Percentiles rank a stretch among this genome's conserved stretches.
Conservation (phyloP, 805 yeast genomes). For the Cyberlindnera xishuangbannaensis region DNA sequence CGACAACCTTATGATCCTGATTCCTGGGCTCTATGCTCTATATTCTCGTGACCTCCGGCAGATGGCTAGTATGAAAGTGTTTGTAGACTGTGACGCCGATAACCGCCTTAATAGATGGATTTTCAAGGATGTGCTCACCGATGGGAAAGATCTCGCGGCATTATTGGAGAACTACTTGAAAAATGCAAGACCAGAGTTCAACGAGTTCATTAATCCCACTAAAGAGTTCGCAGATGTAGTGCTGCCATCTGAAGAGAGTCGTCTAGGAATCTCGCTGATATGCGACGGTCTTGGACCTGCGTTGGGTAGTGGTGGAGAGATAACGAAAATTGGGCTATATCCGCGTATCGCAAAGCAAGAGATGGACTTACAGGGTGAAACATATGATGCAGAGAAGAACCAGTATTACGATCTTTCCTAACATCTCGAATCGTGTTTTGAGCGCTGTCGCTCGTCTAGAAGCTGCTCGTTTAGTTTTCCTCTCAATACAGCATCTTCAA, state of each 20-base stretch:
- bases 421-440: constrained; percentile 26
- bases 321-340: constrained; percentile 5
- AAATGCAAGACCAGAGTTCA: constrained; percentile 60
- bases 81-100: constrained; percentile 81
- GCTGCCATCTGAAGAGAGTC: constrained; percentile 64
- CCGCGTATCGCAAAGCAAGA: constrained; percentile 15
- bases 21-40: constrained; percentile 79
- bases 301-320: constrained; percentile 1
- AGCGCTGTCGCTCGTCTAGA: constrained; percentile 25
- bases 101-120: constrained; percentile 79
- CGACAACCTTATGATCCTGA: constrained; percentile 38
- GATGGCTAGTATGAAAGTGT: constrained; percentile 60
- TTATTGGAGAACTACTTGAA: constrained; percentile 43
- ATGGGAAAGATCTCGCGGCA: constrained; percentile 20
- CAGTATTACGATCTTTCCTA: constrained; percentile 35
- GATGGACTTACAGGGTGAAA: constrained; percentile 28
- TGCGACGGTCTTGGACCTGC: constrained; percentile 51
- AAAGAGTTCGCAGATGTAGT: constrained; percentile 70
- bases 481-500: constrained; percentile 14
- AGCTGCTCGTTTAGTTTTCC: constrained; percentile 35
- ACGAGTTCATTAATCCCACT: constrained; percentile 58
- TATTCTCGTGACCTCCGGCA: constrained; percentile 52
- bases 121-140: constrained; percentile 25
- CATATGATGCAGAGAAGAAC: constrained; percentile 35
- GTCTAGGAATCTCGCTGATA: constrained; percentile 49